These are phyloP conservation scores for Turritis glabra DNA, from an alignment of 345 rosid species.

Conservation along the genomic window DNA sequence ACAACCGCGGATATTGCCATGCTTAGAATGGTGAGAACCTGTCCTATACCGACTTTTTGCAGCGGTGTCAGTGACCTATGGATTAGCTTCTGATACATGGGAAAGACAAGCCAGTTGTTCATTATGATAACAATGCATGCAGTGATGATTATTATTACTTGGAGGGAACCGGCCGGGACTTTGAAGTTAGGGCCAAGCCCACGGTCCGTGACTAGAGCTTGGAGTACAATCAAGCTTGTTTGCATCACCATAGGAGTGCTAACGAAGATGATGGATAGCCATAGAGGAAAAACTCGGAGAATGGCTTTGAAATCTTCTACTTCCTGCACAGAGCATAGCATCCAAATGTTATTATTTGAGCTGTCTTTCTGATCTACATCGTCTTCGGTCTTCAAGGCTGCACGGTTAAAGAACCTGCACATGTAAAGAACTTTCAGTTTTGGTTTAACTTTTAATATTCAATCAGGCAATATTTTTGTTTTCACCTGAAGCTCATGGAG, in stretches of 20 bases:
- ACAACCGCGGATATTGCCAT: constrained; percentile 41
- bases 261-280: constrained; percentile 40
- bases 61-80: constrained; percentile 23
- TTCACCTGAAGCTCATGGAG: too few species aligned
- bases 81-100: constrained; percentile 39
- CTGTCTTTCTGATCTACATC: too few species aligned
- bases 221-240: constrained; percentile 44
- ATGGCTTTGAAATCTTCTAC: constrained; percentile 59
- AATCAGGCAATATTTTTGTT: too few species aligned
- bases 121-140: constrained; percentile 33
- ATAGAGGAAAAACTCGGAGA: constrained; percentile 42
- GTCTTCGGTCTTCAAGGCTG: constrained; percentile 46
- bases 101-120: constrained; percentile 37
- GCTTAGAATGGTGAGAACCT: constrained; percentile 38
- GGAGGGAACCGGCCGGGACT: constrained; percentile 50
- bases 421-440: background rate
- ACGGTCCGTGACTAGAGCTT: constrained; percentile 51
- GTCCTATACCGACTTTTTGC: constrained; percentile 48
- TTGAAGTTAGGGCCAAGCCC: constrained; percentile 42
- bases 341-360: constrained; percentile 49
- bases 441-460: background rate
- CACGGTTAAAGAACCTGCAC: constrained; percentile 26
- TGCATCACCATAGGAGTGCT: constrained; percentile 38
- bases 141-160: constrained; percentile 36
- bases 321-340: constrained; percentile 43